These are phyloP conservation scores for Lodderomyces metapsilosis DNA, from an alignment of 1,139 yeast species.

Conservation along the genomic window DNA sequence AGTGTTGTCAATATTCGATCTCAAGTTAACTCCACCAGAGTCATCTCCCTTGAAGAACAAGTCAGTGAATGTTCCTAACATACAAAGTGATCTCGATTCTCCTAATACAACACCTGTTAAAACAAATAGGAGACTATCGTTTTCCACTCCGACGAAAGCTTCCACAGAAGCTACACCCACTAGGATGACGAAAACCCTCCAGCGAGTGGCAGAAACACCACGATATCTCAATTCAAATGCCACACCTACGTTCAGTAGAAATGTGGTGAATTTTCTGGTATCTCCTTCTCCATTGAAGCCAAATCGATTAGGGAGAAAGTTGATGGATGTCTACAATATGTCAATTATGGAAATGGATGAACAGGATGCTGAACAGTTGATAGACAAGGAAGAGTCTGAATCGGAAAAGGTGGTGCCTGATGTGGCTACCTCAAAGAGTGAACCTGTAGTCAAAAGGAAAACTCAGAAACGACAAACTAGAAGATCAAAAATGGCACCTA, in stretches of 20 bases:
- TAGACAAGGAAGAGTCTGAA: constrained; percentile 17
- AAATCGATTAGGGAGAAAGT: constrained; percentile 32
- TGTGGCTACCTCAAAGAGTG: constrained; percentile 15
- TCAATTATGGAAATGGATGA: constrained; percentile 20
- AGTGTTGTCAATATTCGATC: constrained; percentile 65
- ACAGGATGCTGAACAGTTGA: constrained; percentile 9
- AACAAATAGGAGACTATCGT: constrained; percentile 1
- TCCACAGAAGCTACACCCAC: not conserved
- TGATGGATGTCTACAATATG: constrained; percentile 40
- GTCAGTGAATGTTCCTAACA: constrained; percentile 3
- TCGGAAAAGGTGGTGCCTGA: constrained; percentile 12
- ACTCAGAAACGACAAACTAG: constrained; percentile 65
- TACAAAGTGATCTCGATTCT: constrained; percentile 4
- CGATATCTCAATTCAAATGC: constrained; percentile 22
- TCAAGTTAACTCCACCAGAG: constrained; percentile 46
- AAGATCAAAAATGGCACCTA: constrained; percentile 55
- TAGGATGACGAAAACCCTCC: constrained; percentile 3
- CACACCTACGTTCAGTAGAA: constrained; percentile 10
- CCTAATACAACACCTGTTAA: constrained; percentile 7
- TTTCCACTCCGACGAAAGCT: constrained; percentile 13
- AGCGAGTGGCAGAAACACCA: constrained; percentile 27
- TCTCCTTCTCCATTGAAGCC: constrained; percentile 49
- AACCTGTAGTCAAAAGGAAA: constrained; percentile 27
- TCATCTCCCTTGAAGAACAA: constrained; percentile 37
- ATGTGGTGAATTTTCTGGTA: constrained; percentile 23